A percentile compares a stretch with the other conserved stretches of the same genome.
phyloP scores from a whole-genome alignment of 495 filamentous ascomycete genomes.

The Penicilliopsis zonata region DNA sequence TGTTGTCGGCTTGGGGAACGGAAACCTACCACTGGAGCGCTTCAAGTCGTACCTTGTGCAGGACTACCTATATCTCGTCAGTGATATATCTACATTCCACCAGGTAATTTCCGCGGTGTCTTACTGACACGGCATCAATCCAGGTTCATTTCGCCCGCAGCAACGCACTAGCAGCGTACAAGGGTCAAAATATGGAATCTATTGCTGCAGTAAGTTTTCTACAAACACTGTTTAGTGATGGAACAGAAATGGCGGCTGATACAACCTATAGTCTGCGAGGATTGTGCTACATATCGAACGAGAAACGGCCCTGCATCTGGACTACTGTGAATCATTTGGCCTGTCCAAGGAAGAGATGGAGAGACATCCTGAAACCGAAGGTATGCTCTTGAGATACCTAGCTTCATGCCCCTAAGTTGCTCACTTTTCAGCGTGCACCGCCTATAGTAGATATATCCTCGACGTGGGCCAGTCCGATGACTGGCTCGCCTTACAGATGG shows the following conservation, averaged over 20 bases:
- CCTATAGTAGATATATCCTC: slow-evolving; percentile 62
- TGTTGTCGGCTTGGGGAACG: slow-evolving; percentile 61
- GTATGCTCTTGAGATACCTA: slow-evolving; percentile 25
- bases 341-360: slow-evolving; percentile 68
- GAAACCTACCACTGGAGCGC: slow-evolving; percentile 53
- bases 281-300: slow-evolving; percentile 64
- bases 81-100: slow-evolving; percentile 6
- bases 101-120: not conserved
- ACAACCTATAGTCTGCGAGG: slow-evolving; percentile 41
- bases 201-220: slow-evolving; percentile 45
- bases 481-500: slow-evolving; percentile 71
- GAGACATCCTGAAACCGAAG: slow-evolving; percentile 56
- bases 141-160: slow-evolving; percentile 79
- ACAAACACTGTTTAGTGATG: not conserved
- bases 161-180: slow-evolving; percentile 74
- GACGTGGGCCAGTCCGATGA: slow-evolving; percentile 82
- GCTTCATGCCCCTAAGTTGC: slow-evolving; percentile 24
- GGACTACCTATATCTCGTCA: slow-evolving; percentile 78
- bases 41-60: slow-evolving; percentile 84
- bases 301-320: slow-evolving; percentile 70
- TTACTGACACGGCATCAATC: slow-evolving; percentile 1
- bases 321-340: slow-evolving; percentile 71
- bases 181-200: slow-evolving; percentile 59
- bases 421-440: slow-evolving; percentile 42
- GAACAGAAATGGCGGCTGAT: no score